Conservation (phyloP, 495 filamentous ascomycete species). For the Daldinia bambusicola region DNA sequence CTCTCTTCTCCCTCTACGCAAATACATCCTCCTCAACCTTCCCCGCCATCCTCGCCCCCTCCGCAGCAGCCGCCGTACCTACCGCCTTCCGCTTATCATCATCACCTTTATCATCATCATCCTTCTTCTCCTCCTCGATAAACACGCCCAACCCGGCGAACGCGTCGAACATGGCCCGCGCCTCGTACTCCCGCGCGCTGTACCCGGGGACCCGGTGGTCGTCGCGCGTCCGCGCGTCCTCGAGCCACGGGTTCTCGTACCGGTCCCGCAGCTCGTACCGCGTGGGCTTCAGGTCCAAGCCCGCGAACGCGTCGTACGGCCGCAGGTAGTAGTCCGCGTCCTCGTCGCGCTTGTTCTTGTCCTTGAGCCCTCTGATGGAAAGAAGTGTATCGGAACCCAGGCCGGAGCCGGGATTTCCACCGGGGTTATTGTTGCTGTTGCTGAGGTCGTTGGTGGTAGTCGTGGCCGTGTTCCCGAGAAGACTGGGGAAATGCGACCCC, state of each 20-base stretch:
- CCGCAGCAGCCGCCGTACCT: conserved; percentile 50
- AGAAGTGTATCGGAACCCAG: conserved; percentile 48
- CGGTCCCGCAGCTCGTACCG: conserved; percentile 70
- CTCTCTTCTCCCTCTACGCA: neutral
- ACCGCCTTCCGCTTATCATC: conserved; percentile 50
- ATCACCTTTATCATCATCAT: too few species aligned
- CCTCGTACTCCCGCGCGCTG: conserved; percentile 80
- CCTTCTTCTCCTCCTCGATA: conserved; percentile 74
- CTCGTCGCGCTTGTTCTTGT: conserved; percentile 53
- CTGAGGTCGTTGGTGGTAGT: conserved; percentile 42
- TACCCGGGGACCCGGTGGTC: conserved; percentile 82
- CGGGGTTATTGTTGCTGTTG: too few species aligned
- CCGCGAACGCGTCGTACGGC: conserved; percentile 90
- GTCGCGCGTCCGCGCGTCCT: conserved; percentile 66
- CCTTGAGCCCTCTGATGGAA: conserved; percentile 81
- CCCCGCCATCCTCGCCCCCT: conserved; percentile 37
- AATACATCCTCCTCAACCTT: conserved; percentile 18
- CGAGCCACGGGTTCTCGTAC: conserved; percentile 68
- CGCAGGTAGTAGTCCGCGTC: conserved; percentile 53
- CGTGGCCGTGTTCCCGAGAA: conserved; percentile 42
- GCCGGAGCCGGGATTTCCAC: too few species aligned
- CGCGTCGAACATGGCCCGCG: conserved; percentile 82
- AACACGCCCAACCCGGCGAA: conserved; percentile 86
- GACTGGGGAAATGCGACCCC: conserved; percentile 29
- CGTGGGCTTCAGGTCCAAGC: conserved; percentile 71